Evolutionary conservation across 257 asterid genomes (phyloP).

Genomic region (Primulina eburnea): DNA sequence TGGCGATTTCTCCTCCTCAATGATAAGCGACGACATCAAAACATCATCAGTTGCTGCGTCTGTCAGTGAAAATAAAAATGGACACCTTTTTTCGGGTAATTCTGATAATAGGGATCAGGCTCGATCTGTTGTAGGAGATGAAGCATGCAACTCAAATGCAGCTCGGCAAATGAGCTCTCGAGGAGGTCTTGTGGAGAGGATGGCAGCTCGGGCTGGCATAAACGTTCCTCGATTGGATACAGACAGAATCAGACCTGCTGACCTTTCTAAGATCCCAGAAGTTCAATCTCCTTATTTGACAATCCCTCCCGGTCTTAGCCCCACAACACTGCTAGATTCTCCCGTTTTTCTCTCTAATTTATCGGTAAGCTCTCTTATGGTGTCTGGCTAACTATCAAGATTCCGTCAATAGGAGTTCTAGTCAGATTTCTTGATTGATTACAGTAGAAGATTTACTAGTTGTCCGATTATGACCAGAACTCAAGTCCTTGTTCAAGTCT

Average conservation of each 20-base stretch:
- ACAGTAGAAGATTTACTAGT: background rate
- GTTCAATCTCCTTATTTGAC: constrained; percentile 64
- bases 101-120: constrained; percentile 29
- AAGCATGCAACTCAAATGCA: constrained; percentile 30
- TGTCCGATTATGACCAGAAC: background rate
- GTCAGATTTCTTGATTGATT: background rate
- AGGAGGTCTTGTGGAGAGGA: constrained; percentile 78
- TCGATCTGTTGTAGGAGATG: constrained; percentile 26
- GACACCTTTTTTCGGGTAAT: constrained; percentile 21
- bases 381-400: constrained; percentile 1
- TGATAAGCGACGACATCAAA: constrained; percentile 39
- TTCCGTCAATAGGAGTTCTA: background rate
- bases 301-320: constrained; percentile 85
- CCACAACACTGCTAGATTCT: constrained; percentile 76
- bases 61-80: constrained; percentile 31
- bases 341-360: constrained; percentile 74
- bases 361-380: constrained; percentile 40
- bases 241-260: constrained; percentile 49
- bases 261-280: constrained; percentile 45
- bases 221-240: constrained; percentile 76
- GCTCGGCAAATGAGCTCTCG: constrained; percentile 42
- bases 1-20: constrained; percentile 48
- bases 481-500: background rate
- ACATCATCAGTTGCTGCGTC: constrained; percentile 31
- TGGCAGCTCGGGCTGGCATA: constrained; percentile 84